These are phyloP conservation scores for Wallacemonas rigidus DNA, from an alignment of 208 protist genomes.

Conservation along the genomic window DNA sequence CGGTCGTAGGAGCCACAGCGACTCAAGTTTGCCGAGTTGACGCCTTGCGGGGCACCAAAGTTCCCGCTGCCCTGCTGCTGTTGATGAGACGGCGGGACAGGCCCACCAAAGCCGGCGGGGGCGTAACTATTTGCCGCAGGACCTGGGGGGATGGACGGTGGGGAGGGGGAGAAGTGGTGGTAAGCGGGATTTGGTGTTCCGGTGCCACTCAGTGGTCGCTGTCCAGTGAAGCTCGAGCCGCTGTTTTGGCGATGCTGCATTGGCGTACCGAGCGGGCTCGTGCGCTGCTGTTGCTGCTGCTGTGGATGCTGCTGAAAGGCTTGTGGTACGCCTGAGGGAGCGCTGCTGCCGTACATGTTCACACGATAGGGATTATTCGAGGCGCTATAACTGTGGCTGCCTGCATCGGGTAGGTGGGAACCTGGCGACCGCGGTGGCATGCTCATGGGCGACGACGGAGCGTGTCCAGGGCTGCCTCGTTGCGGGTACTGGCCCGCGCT, in stretches of 20 bases:
- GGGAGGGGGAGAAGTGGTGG: neutral
- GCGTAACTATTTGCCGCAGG: constrained; percentile 30
- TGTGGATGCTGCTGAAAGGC: constrained; percentile 2
- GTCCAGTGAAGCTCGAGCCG: neutral
- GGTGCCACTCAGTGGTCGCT: constrained; percentile 11
- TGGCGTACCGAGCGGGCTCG: constrained; percentile 15
- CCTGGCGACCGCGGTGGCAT: constrained; percentile 27
- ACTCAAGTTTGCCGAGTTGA: neutral
- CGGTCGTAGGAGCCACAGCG: constrained; percentile 13
- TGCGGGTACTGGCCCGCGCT: constrained; percentile 24
- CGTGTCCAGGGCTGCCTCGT: constrained; percentile 20
- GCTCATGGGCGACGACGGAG: constrained; percentile 24
- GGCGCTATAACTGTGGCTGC: constrained; percentile 20
- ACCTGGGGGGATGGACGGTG: neutral
- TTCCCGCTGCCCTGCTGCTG: constrained; percentile 16
- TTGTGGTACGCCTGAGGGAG: constrained; percentile 11
- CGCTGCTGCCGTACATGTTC: constrained; percentile 17
- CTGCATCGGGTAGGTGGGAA: constrained; percentile 19
- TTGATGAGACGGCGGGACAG: constrained; percentile 18
- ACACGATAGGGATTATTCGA: constrained; percentile 36
- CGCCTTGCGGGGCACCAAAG: neutral
- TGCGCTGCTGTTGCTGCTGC: constrained; percentile 14
- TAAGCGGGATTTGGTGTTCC: constrained; percentile 1
- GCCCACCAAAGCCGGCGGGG: constrained; percentile 41
- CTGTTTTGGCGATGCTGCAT: constrained; percentile 13